Base-by-base conservation (phyloP, 106 monocot species). In the Dendrobium catenatum region DNA sequence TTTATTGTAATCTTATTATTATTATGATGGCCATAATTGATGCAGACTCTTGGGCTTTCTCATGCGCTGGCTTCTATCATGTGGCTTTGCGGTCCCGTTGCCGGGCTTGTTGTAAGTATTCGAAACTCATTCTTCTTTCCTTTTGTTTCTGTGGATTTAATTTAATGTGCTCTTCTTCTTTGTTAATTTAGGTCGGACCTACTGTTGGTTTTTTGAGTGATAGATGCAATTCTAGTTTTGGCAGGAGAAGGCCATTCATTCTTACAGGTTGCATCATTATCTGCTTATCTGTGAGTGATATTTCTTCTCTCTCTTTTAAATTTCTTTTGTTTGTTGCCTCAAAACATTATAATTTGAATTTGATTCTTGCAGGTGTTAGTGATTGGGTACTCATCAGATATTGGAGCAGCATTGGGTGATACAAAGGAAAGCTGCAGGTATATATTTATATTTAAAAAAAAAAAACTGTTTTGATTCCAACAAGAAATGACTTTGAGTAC, bases 71-170 rank as follows among this genome's bases (percentile, higher is more conserved):
- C 91, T 78, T 91, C 91, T 61, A 75, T 88, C 33, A 86, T 88
- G 78, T 91, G 91, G 91, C 88, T 91, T 68, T 91, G 91, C 68
- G 91, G 91, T 9, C 91, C 91, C 27, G 79, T 91, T 75, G 86
- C 91, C 73, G 91, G 91, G 11, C 83, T 91, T 79, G n/a, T 91
- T 54, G 91, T 91, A 82, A 90, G 82, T 83, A 76, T 13, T 48
- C 27, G 1, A 16, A 7, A 20, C 6, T 22, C 1, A 42, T 6
- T 15, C 26, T 19, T 75, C 6, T 56, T 43, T 42, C 47, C 11
- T 5, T 56, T 17, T 75, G 2, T 81, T 58, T 81, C 6, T 3
- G 11, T 44, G n/a, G 13, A 9, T 73, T 40, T 59, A 19, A 7
- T 79, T 19, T 3, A 61, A 61, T n/a, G 61, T 6, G 19, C 22